These are phyloP conservation scores for Hydnomerulius pinastri DNA, from an alignment of 768 basidiomycete genomes.

Conservation along the genomic window DNA sequence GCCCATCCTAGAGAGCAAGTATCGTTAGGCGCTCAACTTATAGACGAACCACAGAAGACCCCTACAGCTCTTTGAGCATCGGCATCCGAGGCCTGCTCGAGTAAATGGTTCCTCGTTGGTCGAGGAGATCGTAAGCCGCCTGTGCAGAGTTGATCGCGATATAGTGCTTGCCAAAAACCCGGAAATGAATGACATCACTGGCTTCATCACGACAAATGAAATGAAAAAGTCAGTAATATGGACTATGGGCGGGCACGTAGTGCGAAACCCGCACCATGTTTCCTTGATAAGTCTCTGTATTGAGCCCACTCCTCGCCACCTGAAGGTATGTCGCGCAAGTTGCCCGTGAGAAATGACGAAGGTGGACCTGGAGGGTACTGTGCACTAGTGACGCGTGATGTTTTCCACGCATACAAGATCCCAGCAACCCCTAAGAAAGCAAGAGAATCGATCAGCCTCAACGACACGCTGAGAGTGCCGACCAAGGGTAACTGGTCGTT, in stretches of 20 bases:
- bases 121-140: slow-evolving; percentile 48
- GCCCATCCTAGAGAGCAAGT: background rate
- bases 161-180: slow-evolving; percentile 44
- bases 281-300: slow-evolving; percentile 26
- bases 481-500: no score
- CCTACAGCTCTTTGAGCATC: slow-evolving; percentile 4
- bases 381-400: background rate
- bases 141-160: slow-evolving; percentile 49
- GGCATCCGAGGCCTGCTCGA: slow-evolving; percentile 24
- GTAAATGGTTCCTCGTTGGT: slow-evolving; percentile 51
- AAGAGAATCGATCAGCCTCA: no score
- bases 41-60: background rate
- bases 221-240: no score
- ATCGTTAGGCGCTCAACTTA: background rate
- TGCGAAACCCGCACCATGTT: slow-evolving; percentile 49
- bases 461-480: no score
- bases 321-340: slow-evolving; percentile 54
- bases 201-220: background rate
- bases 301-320: slow-evolving; percentile 48
- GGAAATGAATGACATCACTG: background rate
- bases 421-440: background rate
- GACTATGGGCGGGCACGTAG: no score
- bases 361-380: slow-evolving; percentile 4
- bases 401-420: background rate
- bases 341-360: slow-evolving; percentile 44